Conservation (phyloP, 768 basidiomycete genomes). For the Rhizopogon sp. region DNA sequence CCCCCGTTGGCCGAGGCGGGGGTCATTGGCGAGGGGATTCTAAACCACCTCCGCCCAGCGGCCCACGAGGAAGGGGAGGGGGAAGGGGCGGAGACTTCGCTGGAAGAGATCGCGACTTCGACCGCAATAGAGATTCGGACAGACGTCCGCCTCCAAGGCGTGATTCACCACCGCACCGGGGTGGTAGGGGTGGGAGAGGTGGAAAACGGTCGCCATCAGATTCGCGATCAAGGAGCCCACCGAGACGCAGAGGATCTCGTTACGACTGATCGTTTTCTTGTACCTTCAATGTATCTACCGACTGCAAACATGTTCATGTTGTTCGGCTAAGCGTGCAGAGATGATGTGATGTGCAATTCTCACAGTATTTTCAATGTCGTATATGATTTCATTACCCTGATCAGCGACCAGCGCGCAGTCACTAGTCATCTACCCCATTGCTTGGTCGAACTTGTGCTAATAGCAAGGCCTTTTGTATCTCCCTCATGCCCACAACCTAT, state of each 20-base stretch:
- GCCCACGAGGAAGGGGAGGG: slow-evolving; percentile 36
- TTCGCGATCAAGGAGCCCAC: slow-evolving; percentile 39
- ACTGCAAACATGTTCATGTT: not conserved
- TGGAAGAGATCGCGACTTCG: slow-evolving; percentile 32
- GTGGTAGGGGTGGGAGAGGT: slow-evolving; percentile 39
- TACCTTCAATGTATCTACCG: not conserved
- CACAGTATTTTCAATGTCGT: not conserved
- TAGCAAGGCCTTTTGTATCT: not conserved
- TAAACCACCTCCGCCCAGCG: slow-evolving; percentile 37
- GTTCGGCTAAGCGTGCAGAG: not conserved
- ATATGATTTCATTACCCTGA: not conserved
- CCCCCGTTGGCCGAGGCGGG: slow-evolving; percentile 44
- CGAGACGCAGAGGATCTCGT: slow-evolving; percentile 28
- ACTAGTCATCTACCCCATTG: not conserved
- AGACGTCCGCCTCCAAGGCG: slow-evolving; percentile 45
- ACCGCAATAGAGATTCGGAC: slow-evolving; percentile 36
- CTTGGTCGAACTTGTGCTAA: not conserved
- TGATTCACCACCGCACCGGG: slow-evolving; percentile 44
- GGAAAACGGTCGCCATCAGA: slow-evolving; percentile 33
- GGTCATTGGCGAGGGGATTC: slow-evolving; percentile 78
- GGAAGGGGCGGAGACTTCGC: slow-evolving; percentile 30
- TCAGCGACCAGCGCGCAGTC: too few relatives aligned
- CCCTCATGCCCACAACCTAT: not conserved
- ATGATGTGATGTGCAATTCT: not conserved
- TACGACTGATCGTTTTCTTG: slow-evolving; percentile 22